These are phyloP conservation scores for Prototheca wickerhamii DNA, from an alignment of 163 green algal genomes.

Conservation along the genomic window DNA sequence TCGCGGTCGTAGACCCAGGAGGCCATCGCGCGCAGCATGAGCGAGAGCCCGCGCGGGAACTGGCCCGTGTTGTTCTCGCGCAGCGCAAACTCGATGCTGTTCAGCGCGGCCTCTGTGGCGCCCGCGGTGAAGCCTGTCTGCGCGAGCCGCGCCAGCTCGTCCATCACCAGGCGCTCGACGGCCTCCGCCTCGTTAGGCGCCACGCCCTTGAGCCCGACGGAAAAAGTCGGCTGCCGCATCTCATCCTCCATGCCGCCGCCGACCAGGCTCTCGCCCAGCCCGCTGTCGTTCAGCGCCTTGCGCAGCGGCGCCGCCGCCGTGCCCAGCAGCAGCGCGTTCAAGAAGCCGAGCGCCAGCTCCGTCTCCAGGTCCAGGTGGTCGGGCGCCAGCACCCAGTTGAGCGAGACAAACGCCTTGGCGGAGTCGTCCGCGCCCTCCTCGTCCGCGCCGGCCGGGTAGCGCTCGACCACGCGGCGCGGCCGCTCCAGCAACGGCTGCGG, in stretches of 20 bases:
- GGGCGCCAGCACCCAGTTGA: conserved; percentile 92
- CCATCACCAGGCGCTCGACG: conserved; percentile 79
- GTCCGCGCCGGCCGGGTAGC: conserved; percentile 72
- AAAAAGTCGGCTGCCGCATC: conserved; percentile 87
- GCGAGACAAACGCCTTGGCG: conserved; percentile 73
- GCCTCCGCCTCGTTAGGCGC: conserved; percentile 29
- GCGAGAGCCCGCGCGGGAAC: conserved; percentile 88
- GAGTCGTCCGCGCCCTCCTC: conserved; percentile 36
- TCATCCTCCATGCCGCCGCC: conserved; percentile 88
- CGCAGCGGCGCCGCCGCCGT: conserved; percentile 77
- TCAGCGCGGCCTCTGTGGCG: conserved; percentile 88
- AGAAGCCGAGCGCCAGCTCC: conserved; percentile 81
- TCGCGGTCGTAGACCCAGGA: conserved; percentile 95
- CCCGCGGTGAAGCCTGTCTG: conserved; percentile 70
- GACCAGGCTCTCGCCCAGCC: conserved; percentile 83
- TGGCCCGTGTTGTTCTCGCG: conserved; percentile 98
- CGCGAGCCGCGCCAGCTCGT: conserved; percentile 60
- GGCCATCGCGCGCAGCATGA: conserved; percentile 90
- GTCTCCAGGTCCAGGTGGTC: conserved; percentile 83
- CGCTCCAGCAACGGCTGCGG: conserved; percentile 64
- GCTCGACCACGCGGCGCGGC: conserved; percentile 37
- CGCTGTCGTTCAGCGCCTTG: conserved; percentile 85
- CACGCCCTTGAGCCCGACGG: conserved; percentile 61
- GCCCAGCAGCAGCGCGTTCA: conserved; percentile 94
- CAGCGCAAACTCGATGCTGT: conserved; percentile 97